These are phyloP conservation scores for Phalaenopsis aphrodite DNA, from an alignment of 106 monocot genomes.

Conservation along the genomic window DNA sequence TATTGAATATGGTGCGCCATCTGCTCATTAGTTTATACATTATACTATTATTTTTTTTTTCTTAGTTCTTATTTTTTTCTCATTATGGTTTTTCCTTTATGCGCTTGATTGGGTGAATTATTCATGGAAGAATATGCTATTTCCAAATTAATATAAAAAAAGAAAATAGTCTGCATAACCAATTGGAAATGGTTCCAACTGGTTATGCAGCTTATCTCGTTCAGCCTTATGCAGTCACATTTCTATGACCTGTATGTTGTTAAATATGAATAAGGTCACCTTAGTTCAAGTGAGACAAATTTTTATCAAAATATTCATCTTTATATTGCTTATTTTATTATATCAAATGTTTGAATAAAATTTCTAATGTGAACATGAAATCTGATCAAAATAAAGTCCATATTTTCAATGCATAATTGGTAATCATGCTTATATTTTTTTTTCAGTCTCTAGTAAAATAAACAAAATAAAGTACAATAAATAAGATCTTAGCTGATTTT, in stretches of 20 bases:
- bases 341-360: too few species aligned
- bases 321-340: too few species aligned
- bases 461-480: neutral
- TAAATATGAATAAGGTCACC: too few species aligned
- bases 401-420: neutral
- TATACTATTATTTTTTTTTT: neutral
- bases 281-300: too few species aligned
- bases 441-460: too few species aligned
- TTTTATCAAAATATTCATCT: too few species aligned
- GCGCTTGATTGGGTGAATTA: neutral
- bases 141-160: neutral
- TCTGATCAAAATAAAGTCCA: neutral
- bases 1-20: constrained; percentile 43
- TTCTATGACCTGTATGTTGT: too few species aligned
- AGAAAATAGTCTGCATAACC: too few species aligned
- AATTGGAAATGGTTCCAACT: too few species aligned
- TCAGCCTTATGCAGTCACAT: too few species aligned
- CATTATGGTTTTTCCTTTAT: neutral
- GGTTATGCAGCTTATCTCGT: too few species aligned
- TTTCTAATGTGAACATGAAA: too few species aligned
- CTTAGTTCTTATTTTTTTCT: neutral
- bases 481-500: neutral
- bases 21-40: neutral
- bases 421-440: neutral
- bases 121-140: neutral